Conservation (phyloP, 306 rosid species). For the Gynostemma pentaphyllum region DNA sequence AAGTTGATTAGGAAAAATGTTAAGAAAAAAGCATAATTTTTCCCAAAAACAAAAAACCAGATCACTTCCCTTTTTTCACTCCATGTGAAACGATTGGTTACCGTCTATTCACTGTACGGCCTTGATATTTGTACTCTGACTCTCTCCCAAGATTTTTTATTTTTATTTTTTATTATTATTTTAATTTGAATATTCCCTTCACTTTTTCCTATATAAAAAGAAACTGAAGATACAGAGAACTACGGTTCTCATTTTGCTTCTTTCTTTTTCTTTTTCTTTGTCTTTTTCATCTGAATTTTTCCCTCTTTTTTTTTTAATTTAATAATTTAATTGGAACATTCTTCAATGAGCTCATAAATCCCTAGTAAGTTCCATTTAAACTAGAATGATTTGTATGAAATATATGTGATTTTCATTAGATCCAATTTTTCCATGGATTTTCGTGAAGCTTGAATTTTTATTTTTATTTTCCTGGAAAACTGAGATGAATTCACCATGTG, state of each 20-base stretch:
- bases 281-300: not conserved
- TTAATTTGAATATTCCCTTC: not conserved
- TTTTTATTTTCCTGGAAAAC: conserved; percentile 2
- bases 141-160: not conserved
- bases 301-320: not conserved
- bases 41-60: too few relatives aligned
- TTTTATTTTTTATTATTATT: not conserved
- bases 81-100: not conserved
- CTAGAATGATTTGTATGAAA: not conserved
- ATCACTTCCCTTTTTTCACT: not conserved
- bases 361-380: not conserved
- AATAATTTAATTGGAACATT: not conserved
- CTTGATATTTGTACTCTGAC: conserved; percentile 1
- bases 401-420: not conserved
- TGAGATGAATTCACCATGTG: too few relatives aligned
- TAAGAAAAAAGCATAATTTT: not conserved
- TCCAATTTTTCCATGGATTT: conserved; percentile 1
- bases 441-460: not conserved
- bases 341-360: not conserved
- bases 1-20: too few relatives aligned
- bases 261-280: not conserved
- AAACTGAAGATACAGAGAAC: conserved; percentile 6
- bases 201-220: not conserved
- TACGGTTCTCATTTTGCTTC: not conserved
- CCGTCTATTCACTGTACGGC: conserved; percentile 2